Conservation (phyloP, 23 red algal genomes). For the Gracilariopsis chorda region DNA sequence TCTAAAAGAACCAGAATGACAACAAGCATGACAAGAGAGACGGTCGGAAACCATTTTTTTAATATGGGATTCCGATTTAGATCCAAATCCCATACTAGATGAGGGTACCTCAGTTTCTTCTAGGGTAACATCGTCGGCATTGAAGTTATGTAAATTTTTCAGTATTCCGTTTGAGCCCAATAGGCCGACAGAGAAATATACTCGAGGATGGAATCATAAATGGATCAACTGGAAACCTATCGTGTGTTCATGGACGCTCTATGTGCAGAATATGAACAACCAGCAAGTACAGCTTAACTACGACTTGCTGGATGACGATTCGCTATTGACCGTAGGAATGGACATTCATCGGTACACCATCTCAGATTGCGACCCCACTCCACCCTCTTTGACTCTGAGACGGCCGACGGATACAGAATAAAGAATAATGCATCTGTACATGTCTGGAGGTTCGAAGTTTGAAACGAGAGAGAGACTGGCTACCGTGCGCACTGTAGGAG, state of each 20-base stretch:
- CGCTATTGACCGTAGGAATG: background rate
- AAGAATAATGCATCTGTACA: too few relatives aligned
- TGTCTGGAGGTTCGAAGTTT: too few relatives aligned
- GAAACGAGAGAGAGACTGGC: too few relatives aligned
- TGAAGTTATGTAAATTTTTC: background rate
- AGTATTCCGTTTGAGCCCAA: background rate
- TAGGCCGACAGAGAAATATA: background rate
- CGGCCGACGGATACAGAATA: too few relatives aligned
- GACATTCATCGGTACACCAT: background rate
- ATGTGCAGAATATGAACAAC: background rate
- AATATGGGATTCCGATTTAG: background rate
- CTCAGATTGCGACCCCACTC: too few relatives aligned
- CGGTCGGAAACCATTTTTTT: constrained; percentile 27
- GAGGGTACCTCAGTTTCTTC: background rate
- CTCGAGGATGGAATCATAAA: background rate
- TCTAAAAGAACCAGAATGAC: too few relatives aligned
- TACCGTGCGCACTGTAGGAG: too few relatives aligned
- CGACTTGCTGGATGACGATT: background rate
- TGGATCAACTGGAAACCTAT: background rate
- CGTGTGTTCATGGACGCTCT: background rate
- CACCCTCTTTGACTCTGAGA: too few relatives aligned
- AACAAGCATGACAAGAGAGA: too few relatives aligned
- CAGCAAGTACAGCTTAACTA: background rate
- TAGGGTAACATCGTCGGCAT: background rate
- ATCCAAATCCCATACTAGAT: constrained; percentile 14